Base-by-base conservation (phyloP, 768 basidiomycete species). In the Termitomyces sp. region DNA sequence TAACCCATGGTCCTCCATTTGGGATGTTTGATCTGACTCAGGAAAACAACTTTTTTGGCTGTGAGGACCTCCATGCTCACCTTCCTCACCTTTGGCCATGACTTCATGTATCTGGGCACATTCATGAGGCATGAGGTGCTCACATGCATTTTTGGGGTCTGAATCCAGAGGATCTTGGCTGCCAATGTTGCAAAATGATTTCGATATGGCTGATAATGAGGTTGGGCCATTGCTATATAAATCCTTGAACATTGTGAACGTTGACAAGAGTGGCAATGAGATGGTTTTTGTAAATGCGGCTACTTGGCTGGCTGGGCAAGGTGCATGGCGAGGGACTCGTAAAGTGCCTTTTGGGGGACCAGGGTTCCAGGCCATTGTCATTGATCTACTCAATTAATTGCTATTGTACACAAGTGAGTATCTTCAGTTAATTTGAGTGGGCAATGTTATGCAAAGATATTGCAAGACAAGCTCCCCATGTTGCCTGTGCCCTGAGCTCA, bases 71-170 rank as follows among this genome's bases (percentile, higher is more conserved):
- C 18, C 67, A 74, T 20, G 71, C 64, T 7, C 72, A 70, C 40
- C 65, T 82, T 2, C 64, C 76, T 2, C 66, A 67, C 5, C 65
- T 83, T 24, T 72, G 70, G 5, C 78, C 78, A 3, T 74, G 76
- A 13, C 62, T 82, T 24, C 81, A 82, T 59, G 65, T 82, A 53
- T 87, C 82, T 62, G 88, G 88, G 1, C 88, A 89, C 56, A 88
- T 89, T 53, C 87, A 89, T 64, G 88, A 87, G 67, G 82, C 75
- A n/a, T n/a, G n/a, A n/a, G n/a, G n/a, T n/a, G n/a, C n/a, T n/a
- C n/a, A n/a, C n/a, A n/a, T n/a, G n/a, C n/a, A n/a, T n/a, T n/a
- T n/a, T n/a, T n/a, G n/a, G n/a, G n/a, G n/a, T n/a, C n/a, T n/a
- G n/a, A n/a, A n/a, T n/a, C n/a, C n/a, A n/a, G n/a, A n/a, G n/a